These are phyloP conservation scores for Talaromyces sp. DNA, from an alignment of 2,329 filamentous ascomycete species.

Conservation along the genomic window DNA sequence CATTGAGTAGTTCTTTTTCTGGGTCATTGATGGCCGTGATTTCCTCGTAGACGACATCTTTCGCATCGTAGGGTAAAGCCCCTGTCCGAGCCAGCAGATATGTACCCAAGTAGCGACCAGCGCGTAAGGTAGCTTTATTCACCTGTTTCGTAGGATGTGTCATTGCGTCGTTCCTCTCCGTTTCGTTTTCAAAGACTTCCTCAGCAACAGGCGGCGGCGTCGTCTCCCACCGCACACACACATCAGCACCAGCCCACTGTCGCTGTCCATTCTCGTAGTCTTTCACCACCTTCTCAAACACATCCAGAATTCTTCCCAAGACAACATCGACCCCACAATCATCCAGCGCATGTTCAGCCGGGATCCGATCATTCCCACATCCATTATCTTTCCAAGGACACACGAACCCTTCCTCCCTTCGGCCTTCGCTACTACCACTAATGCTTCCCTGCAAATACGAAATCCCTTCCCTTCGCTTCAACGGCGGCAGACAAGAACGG, in stretches of 20 bases:
- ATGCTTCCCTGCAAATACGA: conserved; percentile 65
- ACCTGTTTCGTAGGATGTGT: neutral
- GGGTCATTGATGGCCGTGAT: conserved; percentile 28
- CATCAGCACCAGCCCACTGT: neutral
- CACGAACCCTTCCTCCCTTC: conserved; percentile 64
- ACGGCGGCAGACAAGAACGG: conserved; percentile 66
- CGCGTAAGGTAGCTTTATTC: conserved; percentile 42
- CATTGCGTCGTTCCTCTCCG: neutral
- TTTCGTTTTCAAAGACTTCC: neutral
- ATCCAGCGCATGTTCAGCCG: conserved; percentile 67
- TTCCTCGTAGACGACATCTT: conserved; percentile 52
- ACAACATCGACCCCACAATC: conserved; percentile 78
- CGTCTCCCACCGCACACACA: conserved; percentile 8
- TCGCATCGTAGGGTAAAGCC: conserved; percentile 52
- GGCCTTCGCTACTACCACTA: neutral
- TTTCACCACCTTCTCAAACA: conserved; percentile 44
- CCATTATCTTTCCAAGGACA: conserved; percentile 56
- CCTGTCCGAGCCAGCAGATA: conserved; percentile 65
- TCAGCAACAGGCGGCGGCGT: neutral
- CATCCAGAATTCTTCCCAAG: conserved; percentile 66
- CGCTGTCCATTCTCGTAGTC: conserved; percentile 16
- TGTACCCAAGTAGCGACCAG: conserved; percentile 62
- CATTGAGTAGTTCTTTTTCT: conserved; percentile 22
- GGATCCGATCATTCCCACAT: conserved; percentile 49
- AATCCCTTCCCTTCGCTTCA: conserved; percentile 64